Conservation (phyloP, 2,329 filamentous ascomycete species). For the Alternaria solani region DNA sequence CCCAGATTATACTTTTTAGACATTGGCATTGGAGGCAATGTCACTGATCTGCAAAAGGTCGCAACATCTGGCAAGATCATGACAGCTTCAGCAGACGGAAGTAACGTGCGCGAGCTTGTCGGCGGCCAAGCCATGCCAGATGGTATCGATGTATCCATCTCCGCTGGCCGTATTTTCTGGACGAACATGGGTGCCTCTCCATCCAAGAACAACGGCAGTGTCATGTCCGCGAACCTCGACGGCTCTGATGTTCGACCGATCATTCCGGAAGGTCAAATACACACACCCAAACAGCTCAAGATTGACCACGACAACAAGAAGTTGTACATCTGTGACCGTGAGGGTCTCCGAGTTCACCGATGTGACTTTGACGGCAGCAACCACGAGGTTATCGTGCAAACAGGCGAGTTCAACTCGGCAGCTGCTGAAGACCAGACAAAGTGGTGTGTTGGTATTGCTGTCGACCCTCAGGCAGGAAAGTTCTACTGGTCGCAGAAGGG, state of each 20-base stretch:
- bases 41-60: conserved; percentile 4
- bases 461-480: conserved; percentile 54
- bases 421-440: conserved; percentile 44
- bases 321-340: conserved; percentile 50
- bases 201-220: conserved; percentile 51
- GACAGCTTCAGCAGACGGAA: conserved; percentile 14
- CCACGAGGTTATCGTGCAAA: conserved; percentile 22
- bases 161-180: conserved; percentile 41
- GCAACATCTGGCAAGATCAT: conserved; percentile 17
- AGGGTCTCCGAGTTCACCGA: conserved; percentile 52
- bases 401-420: neutral
- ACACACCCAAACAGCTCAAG: conserved; percentile 57
- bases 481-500: conserved; percentile 71
- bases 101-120: conserved; percentile 13
- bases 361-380: conserved; percentile 23
- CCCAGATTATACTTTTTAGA: conserved; percentile 15
- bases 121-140: conserved; percentile 35
- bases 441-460: conserved; percentile 66
- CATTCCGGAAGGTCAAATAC: conserved; percentile 50
- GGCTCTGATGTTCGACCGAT: conserved; percentile 57
- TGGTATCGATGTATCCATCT: conserved; percentile 40
- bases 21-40: conserved; percentile 15
- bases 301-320: conserved; percentile 15
- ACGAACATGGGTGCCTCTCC: conserved; percentile 31
- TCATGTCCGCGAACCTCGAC: conserved; percentile 59